A percentile compares a stretch with the other conserved stretches of the same genome.
phyloP scores from a whole-genome alignment of 2,329 filamentous ascomycete genomes.

The Dactylellina cionopaga region DNA sequence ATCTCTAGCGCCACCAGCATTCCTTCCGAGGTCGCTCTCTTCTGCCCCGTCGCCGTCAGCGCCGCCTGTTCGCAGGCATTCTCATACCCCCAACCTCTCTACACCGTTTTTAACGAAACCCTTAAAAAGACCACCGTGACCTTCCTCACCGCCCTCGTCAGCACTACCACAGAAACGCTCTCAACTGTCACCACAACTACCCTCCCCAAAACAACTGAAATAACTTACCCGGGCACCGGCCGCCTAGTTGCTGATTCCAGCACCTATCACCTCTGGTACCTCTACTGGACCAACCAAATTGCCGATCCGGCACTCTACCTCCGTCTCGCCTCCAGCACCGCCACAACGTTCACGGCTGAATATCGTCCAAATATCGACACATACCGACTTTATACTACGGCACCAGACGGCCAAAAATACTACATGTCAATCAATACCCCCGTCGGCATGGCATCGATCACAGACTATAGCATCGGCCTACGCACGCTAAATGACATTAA shows the following conservation, averaged over 20 bases:
- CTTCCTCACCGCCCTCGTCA: neutral
- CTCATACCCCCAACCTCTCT: neutral
- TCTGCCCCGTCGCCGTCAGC: constrained; percentile 22
- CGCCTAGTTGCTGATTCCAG: constrained; percentile 8
- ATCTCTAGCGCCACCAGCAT: neutral
- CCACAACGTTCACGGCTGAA: constrained; percentile 12
- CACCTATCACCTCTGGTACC: constrained; percentile 26
- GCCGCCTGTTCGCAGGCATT: constrained; percentile 28
- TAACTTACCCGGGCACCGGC: constrained; percentile 31
- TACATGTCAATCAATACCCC: constrained; percentile 35
- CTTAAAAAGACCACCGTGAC: neutral
- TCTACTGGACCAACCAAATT: constrained; percentile 19
- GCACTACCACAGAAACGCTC: constrained; percentile 11
- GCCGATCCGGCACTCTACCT: constrained; percentile 23
- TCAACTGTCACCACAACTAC: constrained; percentile 13
- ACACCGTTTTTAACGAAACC: neutral
- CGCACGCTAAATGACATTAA: constrained; percentile 33
- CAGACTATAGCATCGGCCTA: constrained; percentile 25
- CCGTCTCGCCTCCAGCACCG: neutral
- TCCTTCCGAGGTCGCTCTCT: neutral
- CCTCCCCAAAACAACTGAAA: constrained; percentile 16
- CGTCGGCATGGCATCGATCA: neutral
- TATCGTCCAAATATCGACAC: constrained; percentile 22
- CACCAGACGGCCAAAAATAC: constrained; percentile 12
- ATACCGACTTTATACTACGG: constrained; percentile 15